Evolutionary conservation across 805 yeast species (phyloP), one percentile per base, ranked within the genome.

Genomic region (Lipomyces chichibuensis): DNA sequence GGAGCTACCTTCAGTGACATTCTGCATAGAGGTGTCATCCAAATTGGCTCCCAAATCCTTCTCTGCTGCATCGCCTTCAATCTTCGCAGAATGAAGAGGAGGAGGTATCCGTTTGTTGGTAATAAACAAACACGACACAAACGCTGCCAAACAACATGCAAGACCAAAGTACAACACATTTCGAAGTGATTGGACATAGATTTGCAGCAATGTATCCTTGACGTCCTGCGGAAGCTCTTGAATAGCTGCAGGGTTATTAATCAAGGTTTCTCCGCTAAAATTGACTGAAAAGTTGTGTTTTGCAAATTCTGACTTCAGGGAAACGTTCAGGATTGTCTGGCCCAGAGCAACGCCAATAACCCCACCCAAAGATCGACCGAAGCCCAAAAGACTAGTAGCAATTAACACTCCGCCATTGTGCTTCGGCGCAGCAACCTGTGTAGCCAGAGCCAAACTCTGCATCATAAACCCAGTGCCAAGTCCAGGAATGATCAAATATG

Each of bases 401-500:
- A 73, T 73, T 1, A 76, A 67, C 71, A 74, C 72, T 29, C 63
- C 63, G 14, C 63, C 63, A 2, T 58, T 1, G 9, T 60, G 9
- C 17, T 57, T 55, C n/a, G 63, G 63, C 8, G 63, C 59, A 11
- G 63, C 63, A 20, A 60, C 59, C 14, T 60, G 63, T 13, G 63
- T 54, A 29, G 63, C 39, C 23, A 63, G 57, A 11, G 60, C 32
- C 43, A 29, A 37, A 20, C 63, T 52, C 65, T 56, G 60, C 65
- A 61, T 32, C 33, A 65, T 29, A 7, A 39, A 35, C 17, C 89
- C 89, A 53, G 80, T 74, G 0, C 84, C 79, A 6, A 82, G 75
- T 29, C 89, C 89, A 11, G 78, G 73, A 3, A 83, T 70, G 33
- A 84, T 81, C 64, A 83, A 80, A 35, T 79, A 76, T 0, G 87